Percentiles rank a stretch among this genome's conserved stretches.
phyloP scores from a whole-genome alignment of 768 basidiomycete species.

The Termitomyces sp. region DNA sequence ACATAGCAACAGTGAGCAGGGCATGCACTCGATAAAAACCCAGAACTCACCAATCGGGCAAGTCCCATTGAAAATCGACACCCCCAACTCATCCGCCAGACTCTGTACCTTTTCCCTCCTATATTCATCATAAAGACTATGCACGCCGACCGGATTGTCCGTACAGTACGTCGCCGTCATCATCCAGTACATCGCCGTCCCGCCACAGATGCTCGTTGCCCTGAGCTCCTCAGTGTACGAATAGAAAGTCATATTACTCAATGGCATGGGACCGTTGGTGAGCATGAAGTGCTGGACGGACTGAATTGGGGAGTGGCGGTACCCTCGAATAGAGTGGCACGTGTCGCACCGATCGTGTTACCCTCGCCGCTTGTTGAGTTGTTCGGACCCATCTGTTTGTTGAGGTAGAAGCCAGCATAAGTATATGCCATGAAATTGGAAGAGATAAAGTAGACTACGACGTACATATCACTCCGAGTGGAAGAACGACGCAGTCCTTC shows the following conservation, averaged over 20 bases:
- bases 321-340: background rate
- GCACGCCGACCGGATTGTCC: background rate
- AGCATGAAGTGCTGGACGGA: background rate
- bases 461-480: no score
- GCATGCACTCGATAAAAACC: no score
- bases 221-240: conserved; percentile 8
- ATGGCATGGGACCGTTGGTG: background rate
- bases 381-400: conserved; percentile 3
- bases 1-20: no score
- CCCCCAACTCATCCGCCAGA: conserved; percentile 4
- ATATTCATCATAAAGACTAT: background rate
- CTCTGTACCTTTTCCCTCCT: background rate
- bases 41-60: no score
- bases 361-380: conserved; percentile 6
- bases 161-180: conserved; percentile 6
- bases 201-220: conserved; percentile 8
- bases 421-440: no score
- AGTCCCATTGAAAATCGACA: conserved; percentile 7
- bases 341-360: conserved; percentile 8
- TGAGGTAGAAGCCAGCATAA: no score
- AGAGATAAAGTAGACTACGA: no score
- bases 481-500: no score
- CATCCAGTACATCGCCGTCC: conserved; percentile 2
- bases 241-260: background rate
- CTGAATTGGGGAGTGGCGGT: background rate